These are phyloP conservation scores for Penicillium sp. DNA, from an alignment of 2,329 filamentous ascomycete species.

Conservation along the genomic window DNA sequence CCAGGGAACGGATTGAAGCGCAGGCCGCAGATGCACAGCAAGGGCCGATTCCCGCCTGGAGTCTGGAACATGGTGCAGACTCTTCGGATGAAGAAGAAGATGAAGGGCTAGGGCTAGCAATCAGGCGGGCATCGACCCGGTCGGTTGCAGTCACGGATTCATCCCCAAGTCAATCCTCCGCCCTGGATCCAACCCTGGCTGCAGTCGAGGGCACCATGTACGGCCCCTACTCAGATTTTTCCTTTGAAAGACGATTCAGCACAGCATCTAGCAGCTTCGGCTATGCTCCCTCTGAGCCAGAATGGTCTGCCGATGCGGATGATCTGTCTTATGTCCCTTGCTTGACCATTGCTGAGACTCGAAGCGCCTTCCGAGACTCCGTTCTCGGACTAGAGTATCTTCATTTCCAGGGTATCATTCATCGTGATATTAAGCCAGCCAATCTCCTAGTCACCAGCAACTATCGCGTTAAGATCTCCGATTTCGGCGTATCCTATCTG, in stretches of 20 bases:
- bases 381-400: slow-evolving; percentile 91
- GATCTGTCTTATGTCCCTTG: slow-evolving; percentile 92
- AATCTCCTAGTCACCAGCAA: slow-evolving; percentile 86
- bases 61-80: slow-evolving; percentile 73
- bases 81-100: slow-evolving; percentile 51
- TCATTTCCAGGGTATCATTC: slow-evolving; percentile 81
- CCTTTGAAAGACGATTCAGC: slow-evolving; percentile 72
- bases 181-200: slow-evolving; percentile 38
- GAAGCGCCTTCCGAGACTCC: slow-evolving; percentile 85
- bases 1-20: slow-evolving; percentile 61
- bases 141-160: slow-evolving; percentile 47
- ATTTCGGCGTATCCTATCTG: slow-evolving; percentile 97
- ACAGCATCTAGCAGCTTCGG: slow-evolving; percentile 66
- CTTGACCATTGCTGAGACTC: slow-evolving; percentile 80
- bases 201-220: slow-evolving; percentile 77
- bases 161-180: slow-evolving; percentile 52
- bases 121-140: slow-evolving; percentile 35
- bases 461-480: slow-evolving; percentile 92
- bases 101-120: slow-evolving; percentile 27
- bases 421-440: slow-evolving; percentile 82
- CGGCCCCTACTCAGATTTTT: slow-evolving; percentile 64
- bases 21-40: slow-evolving; percentile 55
- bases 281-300: slow-evolving; percentile 45
- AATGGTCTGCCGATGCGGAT: slow-evolving; percentile 59
- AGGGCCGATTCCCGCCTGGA: slow-evolving; percentile 69